Evolutionary conservation across 192 early-diverging fungal species (phyloP).

Genomic region (Coemansia sp.): DNA sequence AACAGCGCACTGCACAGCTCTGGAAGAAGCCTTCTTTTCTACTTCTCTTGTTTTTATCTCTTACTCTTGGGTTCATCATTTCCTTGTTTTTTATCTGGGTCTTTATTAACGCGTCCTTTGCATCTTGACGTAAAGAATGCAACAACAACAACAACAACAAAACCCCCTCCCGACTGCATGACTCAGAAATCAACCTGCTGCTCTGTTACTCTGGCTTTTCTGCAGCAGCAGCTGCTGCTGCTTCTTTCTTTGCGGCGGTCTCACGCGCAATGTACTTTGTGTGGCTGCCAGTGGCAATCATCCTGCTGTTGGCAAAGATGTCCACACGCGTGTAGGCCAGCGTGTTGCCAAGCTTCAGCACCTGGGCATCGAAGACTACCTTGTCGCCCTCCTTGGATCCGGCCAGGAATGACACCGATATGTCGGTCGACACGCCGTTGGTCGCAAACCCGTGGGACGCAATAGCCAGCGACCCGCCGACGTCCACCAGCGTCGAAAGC

Average conservation of each 20-base stretch:
- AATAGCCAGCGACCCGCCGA: constrained; percentile 53
- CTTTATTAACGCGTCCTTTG: neutral
- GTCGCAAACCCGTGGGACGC: constrained; percentile 41
- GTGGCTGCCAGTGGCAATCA: constrained; percentile 54
- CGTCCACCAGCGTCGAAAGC: constrained; percentile 53
- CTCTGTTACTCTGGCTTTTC: neutral
- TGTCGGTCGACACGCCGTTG: constrained; percentile 53
- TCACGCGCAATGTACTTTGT: constrained; percentile 52
- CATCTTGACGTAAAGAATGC: neutral
- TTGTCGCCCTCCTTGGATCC: constrained; percentile 45
- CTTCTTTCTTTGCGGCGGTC: constrained; percentile 4
- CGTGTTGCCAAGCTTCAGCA: constrained; percentile 51
- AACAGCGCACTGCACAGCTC: neutral
- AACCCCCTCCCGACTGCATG: too few relatives aligned
- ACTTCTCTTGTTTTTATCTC: neutral
- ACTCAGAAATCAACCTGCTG: neutral
- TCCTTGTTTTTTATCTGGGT: neutral
- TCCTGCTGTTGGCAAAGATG: constrained; percentile 39
- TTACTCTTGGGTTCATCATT: neutral
- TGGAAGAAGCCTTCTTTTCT: neutral
- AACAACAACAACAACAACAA: neutral
- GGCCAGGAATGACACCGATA: constrained; percentile 53
- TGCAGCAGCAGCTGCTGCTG: neutral
- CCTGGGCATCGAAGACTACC: constrained; percentile 42
- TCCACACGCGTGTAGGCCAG: constrained; percentile 55